These are phyloP conservation scores for Rhodosporidiobolus sp. DNA, from an alignment of 768 basidiomycete species.

Conservation along the genomic window DNA sequence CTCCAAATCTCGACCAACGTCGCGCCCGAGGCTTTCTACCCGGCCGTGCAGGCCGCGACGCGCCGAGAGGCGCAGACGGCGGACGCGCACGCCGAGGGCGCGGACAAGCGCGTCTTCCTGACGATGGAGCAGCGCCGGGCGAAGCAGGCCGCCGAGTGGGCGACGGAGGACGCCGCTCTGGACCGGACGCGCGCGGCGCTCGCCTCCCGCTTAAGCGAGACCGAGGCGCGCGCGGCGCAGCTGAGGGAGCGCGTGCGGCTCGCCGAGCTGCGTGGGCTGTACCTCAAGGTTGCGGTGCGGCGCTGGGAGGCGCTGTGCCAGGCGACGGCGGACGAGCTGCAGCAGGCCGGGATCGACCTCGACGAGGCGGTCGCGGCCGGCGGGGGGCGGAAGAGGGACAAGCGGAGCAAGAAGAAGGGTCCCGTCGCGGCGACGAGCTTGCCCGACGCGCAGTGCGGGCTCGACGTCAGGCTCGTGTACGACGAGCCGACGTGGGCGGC, in stretches of 20 bases:
- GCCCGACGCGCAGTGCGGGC: constrained; percentile 61
- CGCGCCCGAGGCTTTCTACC: constrained; percentile 59
- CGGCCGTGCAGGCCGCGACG: constrained; percentile 65
- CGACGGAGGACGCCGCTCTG: constrained; percentile 30
- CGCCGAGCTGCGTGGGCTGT: constrained; percentile 24
- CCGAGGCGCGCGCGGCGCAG: constrained; percentile 43
- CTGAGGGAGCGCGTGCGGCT: constrained; percentile 3
- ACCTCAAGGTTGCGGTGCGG: constrained; percentile 29
- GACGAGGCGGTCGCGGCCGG: not conserved
- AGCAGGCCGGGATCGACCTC: constrained; percentile 14
- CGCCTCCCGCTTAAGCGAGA: constrained; percentile 58
- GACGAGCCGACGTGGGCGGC: constrained; percentile 76
- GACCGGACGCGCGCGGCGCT: constrained; percentile 28
- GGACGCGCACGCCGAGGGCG: constrained; percentile 48
- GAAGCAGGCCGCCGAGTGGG: constrained; percentile 30
- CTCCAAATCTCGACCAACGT: constrained; percentile 56
- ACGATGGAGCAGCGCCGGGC: not conserved
- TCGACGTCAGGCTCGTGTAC: constrained; percentile 80
- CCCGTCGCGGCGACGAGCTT: constrained; percentile 55
- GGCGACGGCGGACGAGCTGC: constrained; percentile 29
- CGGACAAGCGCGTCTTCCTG: not conserved
- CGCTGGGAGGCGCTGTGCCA: constrained; percentile 41
- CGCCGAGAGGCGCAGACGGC: constrained; percentile 66
- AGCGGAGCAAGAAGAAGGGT: constrained; percentile 52
- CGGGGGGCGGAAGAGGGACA: constrained; percentile 58